These are phyloP conservation scores for Tricholoma matsutake DNA, from an alignment of 768 basidiomycete genomes.

Conservation along the genomic window DNA sequence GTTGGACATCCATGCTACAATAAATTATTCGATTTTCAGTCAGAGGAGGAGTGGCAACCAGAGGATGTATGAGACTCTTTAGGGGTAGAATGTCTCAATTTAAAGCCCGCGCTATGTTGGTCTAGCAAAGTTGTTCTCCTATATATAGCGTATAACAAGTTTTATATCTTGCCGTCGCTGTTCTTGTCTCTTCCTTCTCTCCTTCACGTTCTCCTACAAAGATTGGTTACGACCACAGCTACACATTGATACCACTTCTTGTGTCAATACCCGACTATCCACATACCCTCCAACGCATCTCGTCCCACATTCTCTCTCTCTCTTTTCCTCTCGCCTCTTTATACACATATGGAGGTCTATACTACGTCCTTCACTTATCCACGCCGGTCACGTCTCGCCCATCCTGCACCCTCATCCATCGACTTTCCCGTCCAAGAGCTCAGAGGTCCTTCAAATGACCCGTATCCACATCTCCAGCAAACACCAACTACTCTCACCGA, in stretches of 20 bases:
- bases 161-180: constrained; percentile 19
- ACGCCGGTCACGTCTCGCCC: constrained; percentile 71
- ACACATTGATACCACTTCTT: constrained; percentile 48
- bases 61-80: constrained; percentile 34
- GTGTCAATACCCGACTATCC: constrained; percentile 53
- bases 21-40: constrained; percentile 60
- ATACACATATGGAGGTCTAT: constrained; percentile 87
- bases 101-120: constrained; percentile 33
- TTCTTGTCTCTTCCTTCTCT: constrained; percentile 16
- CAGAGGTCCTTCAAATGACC: constrained; percentile 39
- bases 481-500: constrained; percentile 32
- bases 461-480: constrained; percentile 40
- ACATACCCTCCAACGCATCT: constrained; percentile 29
- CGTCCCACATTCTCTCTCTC: constrained; percentile 1
- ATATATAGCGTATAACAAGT: constrained; percentile 15
- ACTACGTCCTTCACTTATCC: constrained; percentile 93
- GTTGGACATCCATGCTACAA: constrained; percentile 53
- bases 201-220: constrained; percentile 29
- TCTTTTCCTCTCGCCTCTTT: constrained; percentile 27
- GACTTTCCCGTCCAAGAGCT: constrained; percentile 54
- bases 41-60: constrained; percentile 47
- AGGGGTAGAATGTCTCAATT: constrained; percentile 20
- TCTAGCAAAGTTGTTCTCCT: constrained; percentile 19
- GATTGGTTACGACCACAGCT: constrained; percentile 28
- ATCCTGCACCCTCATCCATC: constrained; percentile 60